A percentile compares a stretch with the other conserved stretches of the same genome.
Evolutionary conservation across 441 rosid genomes (phyloP).

Genomic region (Adansonia madagascariensis): DNA sequence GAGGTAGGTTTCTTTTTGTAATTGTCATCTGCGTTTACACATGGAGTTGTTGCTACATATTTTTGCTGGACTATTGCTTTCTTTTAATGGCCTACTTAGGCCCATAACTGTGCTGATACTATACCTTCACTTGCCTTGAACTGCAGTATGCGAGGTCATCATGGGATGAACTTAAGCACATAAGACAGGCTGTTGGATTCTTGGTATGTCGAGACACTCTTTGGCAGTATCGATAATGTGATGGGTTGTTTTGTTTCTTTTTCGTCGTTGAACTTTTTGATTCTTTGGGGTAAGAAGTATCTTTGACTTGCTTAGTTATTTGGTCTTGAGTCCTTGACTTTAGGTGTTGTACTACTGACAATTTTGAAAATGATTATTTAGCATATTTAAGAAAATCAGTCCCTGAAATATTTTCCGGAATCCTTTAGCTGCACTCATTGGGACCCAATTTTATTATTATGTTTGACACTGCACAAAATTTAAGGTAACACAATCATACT

Average conservation of each 20-base stretch:
- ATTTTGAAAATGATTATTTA: background rate
- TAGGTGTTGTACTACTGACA: background rate
- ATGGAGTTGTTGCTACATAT: background rate
- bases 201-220: conserved; percentile 57
- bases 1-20: conserved; percentile 49
- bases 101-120: background rate
- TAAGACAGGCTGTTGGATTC: conserved; percentile 97
- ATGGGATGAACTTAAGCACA: conserved; percentile 98
- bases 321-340: background rate
- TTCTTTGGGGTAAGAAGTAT: background rate
- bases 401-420: background rate
- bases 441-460: background rate
- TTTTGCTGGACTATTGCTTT: conserved; percentile 1
- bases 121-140: conserved; percentile 24
- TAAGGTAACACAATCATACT: background rate
- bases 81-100: background rate
- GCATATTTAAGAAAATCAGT: background rate
- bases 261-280: conserved; percentile 1
- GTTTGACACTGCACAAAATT: background rate
- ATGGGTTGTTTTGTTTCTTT: conserved; percentile 5
- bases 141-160: conserved; percentile 91
- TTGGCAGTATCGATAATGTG: conserved; percentile 1
- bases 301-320: background rate
- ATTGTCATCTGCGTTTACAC: background rate
- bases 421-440: background rate